Evolutionary conservation across 768 basidiomycete genomes (phyloP), one percentile per base, ranked within the genome.

Genomic region (Amanita molliuscula): DNA sequence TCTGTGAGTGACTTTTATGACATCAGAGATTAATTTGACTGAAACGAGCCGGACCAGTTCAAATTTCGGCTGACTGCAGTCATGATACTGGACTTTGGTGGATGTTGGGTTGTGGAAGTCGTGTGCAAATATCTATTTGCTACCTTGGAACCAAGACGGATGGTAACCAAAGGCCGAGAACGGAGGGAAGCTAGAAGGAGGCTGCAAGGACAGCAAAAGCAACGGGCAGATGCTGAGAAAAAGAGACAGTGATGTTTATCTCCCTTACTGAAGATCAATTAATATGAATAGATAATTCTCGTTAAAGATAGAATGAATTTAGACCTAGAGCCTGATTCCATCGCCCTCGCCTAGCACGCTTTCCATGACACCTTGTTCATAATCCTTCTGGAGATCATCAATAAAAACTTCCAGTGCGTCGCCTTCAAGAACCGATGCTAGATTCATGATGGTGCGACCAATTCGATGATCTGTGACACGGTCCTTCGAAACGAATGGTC

Each of bases 391-490:
- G 47, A 87, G 65, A 2, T 76, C 81, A 46, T 73, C 71, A 26
- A 86, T 58, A 43, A 88, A 76, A 8, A 71, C 70, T 35, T 76
- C 69, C 20, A 87, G 58, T 1, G 75, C 80, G 23, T 81, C 77
- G 2, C 81, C 84, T 56, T 86, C 82, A 61, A 88, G 72, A 3
- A 85, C 77, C 0, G 76, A 73, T 3, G 68, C 65, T 3, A 88
- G 70, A 53, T 85, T 85, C 67, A 72, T 81, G 23, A 89, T 55
- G 1, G 87, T 84, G 21, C 93, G 61, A 3, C 86, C 85, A 36
- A 96, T 81, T 0, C 93, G 77, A 58, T 97, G 94, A 62, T 96
- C 94, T 2, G 94, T 98, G 8, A 97, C 80, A 8, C 93, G 84
- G 55, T 92, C 91, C 84, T 28, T 37, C 13, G 9, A 13, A 18